A percentile compares a stretch with the other conserved stretches of the same genome.
These are phyloP conservation scores for Trichosanthes truncata DNA, from an alignment of 306 rosid genomes.

Conservation along the genomic window DNA sequence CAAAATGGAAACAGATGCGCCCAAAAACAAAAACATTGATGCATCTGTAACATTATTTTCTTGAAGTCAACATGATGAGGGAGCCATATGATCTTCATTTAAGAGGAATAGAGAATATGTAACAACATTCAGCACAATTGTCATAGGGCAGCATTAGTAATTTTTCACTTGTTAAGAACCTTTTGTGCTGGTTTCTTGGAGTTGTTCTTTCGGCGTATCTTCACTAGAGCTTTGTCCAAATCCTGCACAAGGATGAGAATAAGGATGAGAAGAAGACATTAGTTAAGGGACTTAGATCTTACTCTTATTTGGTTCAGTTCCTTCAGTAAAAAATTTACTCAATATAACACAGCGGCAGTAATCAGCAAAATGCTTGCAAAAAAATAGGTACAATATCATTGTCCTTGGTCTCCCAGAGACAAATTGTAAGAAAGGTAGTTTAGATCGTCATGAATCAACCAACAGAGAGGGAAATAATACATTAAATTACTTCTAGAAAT, in stretches of 20 bases:
- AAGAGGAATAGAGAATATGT: not conserved
- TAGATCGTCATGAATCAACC: too few relatives aligned
- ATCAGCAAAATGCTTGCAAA: not conserved
- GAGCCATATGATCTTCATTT: not conserved
- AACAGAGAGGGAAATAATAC: too few relatives aligned
- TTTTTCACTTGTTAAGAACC: not conserved
- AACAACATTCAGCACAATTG: not conserved
- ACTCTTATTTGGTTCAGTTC: not conserved
- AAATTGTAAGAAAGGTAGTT: too few relatives aligned
- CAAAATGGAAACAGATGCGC: too few relatives aligned
- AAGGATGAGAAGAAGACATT: not conserved
- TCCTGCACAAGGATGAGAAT: conserved; percentile 32
- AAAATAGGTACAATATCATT: not conserved
- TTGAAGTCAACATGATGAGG: not conserved
- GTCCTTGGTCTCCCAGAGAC: too few relatives aligned
- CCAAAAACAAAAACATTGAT: not conserved
- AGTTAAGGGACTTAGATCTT: not conserved
- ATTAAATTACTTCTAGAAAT: not conserved
- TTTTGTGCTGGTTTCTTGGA: conserved; percentile 61
- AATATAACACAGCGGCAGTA: not conserved
- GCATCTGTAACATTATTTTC: not conserved
- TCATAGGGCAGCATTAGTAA: not conserved
- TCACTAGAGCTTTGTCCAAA: conserved; percentile 68
- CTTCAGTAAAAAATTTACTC: not conserved
- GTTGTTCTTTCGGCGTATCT: conserved; percentile 77